Base-by-base conservation (phyloP, 805 yeast genomes). In the Saturnispora hagleri region DNA sequence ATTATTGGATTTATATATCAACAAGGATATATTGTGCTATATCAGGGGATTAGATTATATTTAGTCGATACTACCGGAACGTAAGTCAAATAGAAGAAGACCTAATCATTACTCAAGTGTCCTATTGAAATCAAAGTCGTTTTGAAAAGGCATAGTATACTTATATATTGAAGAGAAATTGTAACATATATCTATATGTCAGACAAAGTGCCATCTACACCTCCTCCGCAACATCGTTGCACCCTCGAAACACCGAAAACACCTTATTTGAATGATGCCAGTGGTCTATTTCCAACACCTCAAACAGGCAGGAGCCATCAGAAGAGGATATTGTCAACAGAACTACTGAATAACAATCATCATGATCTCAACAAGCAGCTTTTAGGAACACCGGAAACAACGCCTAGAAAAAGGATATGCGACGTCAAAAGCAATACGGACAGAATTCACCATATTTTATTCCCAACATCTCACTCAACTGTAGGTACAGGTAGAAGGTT, bases 381-480 rank as follows among this genome's bases (percentile, higher is more conserved):
- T 27, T n/a, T 55, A 18, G 43, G 52, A 13, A 56, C 58, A 26
- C 58, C 58, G 27, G 58, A 56, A 20, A 35, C 51, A 1, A 56
- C 58, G 5, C 58, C 58, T 4, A 40, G 57, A 46, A 48, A 46
- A 24, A 55, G 46, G 18, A 41, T 33, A 31, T 20, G 15, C 17
- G 56, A 51, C 7, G n/a, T 40, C 5, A 24, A 31, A 8, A 27
- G 43, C 20, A 31, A 31, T 13, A 48, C 48, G 2, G 54, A 40
- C 9, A 52, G 46, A 40, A 15, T 51, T 12, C 24, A 41, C 13
- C 47, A 44, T 47, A 22, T 48, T 4, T 17, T 65, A 33, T 66
- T 66, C 49, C 69, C 67, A 12, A 47, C 57, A 10, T 65, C 66
- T 2, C 63, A 59, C 5, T 64, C 69, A 1, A 63, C 68, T 1